Base-by-base conservation (phyloP, 352 stramenopile genomes). In the Globisporangium cederbergense region DNA sequence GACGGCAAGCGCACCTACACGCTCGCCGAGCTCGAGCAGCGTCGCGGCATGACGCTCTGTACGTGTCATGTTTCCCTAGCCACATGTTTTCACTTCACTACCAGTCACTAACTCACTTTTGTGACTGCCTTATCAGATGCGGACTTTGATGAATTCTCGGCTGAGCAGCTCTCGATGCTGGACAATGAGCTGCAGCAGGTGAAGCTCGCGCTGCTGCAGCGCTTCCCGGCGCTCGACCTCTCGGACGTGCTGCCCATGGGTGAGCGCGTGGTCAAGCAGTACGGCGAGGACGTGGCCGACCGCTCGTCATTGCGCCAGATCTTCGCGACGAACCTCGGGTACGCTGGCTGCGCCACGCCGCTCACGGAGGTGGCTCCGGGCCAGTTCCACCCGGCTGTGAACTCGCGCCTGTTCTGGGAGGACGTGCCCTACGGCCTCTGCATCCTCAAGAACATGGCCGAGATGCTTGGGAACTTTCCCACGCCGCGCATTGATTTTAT, bases 111-210 rank as follows among this genome's bases (percentile, higher is more conserved):
- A 53, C 25, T 11, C 36, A 25, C 4, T 4, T 22, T 32, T 58
- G 32, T 65, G 46, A 22, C 9, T 25, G 51, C 36, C 32, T 42
- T 42, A 22, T 3, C 52, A 95, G 86, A 97, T 64, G 90, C 93
- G 38, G 91, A 97, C 71, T 97, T 97, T 70, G 88, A 97, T 70
- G 89, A 97, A 71, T 95, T 96, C 68, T 95, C 87, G n/a, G 87
- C 91, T 18, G 91, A 97, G 74, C 88, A 94, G 62, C 79, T 97
- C 20, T 76, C 89, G n/a, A 93, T 94, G 75, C 78, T 97, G 20
- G 91, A 97, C 79, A 97, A 97, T 65, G 91, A 97, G 72, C 77
- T 97, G 51, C 91, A 97, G 76, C 90, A 97, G 74, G 75, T 97
- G 65, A 97, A 97, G 70, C 75, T 83, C 51, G 90, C 91, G 55